These are phyloP conservation scores for Lachancea lanzarotensis DNA, from an alignment of 805 yeast species.

Conservation along the genomic window DNA sequence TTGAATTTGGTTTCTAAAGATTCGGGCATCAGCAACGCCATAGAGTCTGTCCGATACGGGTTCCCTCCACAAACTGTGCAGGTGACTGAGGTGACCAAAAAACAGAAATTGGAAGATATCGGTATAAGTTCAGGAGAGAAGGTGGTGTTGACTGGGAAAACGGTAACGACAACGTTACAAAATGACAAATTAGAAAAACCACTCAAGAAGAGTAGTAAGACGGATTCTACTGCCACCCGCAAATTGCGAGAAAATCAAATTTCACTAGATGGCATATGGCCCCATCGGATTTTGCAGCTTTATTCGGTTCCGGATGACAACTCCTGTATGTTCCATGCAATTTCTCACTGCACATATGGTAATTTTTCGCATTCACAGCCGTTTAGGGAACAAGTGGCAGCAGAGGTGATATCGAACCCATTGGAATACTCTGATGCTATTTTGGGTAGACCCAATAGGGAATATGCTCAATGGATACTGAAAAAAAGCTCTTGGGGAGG, in stretches of 20 bases:
- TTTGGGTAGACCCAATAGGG: constrained; percentile 43
- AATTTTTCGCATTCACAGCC: constrained; percentile 40
- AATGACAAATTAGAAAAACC: not conserved
- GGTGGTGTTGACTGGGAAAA: constrained; percentile 34
- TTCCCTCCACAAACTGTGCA: constrained; percentile 53
- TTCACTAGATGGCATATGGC: constrained; percentile 5
- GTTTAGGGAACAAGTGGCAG: constrained; percentile 47
- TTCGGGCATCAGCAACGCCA: constrained; percentile 1
- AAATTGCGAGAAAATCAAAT: constrained; percentile 6
- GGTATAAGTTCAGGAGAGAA: constrained; percentile 58
- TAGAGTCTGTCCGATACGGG: constrained; percentile 40
- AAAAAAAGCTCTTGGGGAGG: constrained; percentile 73
- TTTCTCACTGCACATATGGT: constrained; percentile 45
- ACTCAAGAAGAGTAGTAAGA: not conserved
- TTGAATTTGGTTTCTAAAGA: not conserved
- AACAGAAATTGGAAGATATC: constrained; percentile 30
- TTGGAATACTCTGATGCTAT: constrained; percentile 48
- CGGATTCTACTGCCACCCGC: not conserved
- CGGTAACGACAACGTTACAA: not conserved
- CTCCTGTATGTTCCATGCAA: constrained; percentile 66
- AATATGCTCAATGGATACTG: constrained; percentile 57
- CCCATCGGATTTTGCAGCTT: constrained; percentile 32
- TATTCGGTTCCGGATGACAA: constrained; percentile 70
- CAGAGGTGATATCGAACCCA: constrained; percentile 38
- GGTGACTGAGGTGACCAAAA: constrained; percentile 16